Evolutionary conservation across 176 grass and related monocot genomes (phyloP).

Genomic region (Oryza coarctata): DNA sequence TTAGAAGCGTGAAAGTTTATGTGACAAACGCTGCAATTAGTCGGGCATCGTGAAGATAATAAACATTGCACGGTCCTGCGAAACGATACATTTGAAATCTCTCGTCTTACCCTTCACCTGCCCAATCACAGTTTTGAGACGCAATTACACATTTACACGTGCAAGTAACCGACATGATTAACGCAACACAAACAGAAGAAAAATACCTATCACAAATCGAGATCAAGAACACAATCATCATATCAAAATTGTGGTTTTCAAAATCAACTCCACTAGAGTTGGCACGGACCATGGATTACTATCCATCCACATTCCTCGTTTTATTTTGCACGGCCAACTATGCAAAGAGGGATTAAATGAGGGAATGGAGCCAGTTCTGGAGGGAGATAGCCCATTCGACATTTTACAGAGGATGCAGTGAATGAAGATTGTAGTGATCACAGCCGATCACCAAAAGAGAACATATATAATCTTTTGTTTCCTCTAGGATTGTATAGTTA

Average conservation of each 20-base stretch:
- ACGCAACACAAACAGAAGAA: neutral
- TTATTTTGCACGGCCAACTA: conserved; percentile 52
- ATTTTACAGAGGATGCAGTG: conserved; percentile 46
- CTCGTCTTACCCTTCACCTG: no score
- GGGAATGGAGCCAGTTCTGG: conserved; percentile 50
- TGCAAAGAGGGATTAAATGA: conserved; percentile 38
- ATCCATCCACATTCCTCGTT: conserved; percentile 46
- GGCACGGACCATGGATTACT: conserved; percentile 22
- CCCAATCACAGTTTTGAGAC: neutral
- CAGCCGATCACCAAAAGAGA: conserved; percentile 53
- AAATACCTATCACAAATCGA: neutral
- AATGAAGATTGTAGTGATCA: conserved; percentile 45
- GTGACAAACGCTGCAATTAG: no score
- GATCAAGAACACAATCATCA: neutral
- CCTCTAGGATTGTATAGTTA: conserved; percentile 55
- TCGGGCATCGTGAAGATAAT: no score
- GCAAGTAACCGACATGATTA: neutral
- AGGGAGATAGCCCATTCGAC: conserved; percentile 49
- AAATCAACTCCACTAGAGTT: conserved; percentile 37
- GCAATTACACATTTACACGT: neutral
- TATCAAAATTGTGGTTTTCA: conserved; percentile 37
- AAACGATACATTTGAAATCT: no score
- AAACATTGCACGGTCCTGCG: no score
- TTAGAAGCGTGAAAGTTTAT: no score
- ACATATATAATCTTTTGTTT: conserved; percentile 48